phyloP scores from a whole-genome alignment of 192 early-diverging fungal genomes.

The Oehlia diaphana region DNA sequence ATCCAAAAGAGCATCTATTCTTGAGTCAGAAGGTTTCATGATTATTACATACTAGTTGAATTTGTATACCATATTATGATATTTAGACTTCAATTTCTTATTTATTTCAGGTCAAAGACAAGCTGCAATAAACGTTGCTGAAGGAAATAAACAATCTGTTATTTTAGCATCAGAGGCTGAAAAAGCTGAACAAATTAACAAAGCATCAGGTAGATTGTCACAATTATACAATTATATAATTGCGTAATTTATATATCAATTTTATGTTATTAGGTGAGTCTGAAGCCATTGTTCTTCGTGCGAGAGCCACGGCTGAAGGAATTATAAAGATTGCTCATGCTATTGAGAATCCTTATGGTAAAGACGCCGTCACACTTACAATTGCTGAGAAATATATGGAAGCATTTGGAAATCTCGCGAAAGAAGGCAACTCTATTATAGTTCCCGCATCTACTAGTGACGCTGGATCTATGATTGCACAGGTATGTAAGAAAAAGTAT shows the following conservation, averaged over 20 bases:
- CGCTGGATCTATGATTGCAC: conserved; percentile 86
- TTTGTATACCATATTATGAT: not conserved
- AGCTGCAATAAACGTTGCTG: conserved; percentile 96
- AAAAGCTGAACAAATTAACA: conserved; percentile 86
- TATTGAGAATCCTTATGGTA: conserved; percentile 67
- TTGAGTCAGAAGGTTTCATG: conserved; percentile 67
- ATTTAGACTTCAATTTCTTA: not conserved
- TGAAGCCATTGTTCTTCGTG: conserved; percentile 83
- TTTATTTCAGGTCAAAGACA: conserved; percentile 64
- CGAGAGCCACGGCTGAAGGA: conserved; percentile 76
- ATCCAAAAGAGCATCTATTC: conserved; percentile 94
- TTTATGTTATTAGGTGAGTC: conserved; percentile 67
- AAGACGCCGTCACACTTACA: conserved; percentile 84
- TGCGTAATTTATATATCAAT: not conserved
- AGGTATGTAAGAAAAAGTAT: conserved; percentile 45
- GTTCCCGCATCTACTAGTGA: conserved; percentile 84
- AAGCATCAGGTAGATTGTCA: conserved; percentile 65
- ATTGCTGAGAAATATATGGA: conserved; percentile 98
- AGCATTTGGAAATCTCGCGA: conserved; percentile 89
- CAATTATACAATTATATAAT: not conserved
- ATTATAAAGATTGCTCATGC: conserved; percentile 81
- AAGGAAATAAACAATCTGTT: conserved; percentile 87
- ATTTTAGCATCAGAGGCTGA: conserved; percentile 96
- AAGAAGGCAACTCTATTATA: conserved; percentile 87
- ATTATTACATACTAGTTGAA: too few relatives aligned